Evolutionary conservation across 306 rosid species (phyloP), one percentile per base, ranked within the genome.

Genomic region (Trifolium fragiferum): DNA sequence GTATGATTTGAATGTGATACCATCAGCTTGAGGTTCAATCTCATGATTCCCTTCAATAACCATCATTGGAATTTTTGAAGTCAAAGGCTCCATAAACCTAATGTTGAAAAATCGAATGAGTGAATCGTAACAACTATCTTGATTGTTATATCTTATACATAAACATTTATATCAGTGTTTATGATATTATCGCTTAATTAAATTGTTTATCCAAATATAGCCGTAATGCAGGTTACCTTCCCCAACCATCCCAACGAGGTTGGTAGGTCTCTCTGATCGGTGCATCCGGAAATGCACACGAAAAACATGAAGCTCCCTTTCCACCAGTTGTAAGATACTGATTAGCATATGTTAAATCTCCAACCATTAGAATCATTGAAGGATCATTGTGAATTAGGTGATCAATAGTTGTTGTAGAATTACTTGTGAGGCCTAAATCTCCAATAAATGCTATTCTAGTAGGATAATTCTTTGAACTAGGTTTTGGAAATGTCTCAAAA

Each of bases 231-330:
- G 60, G 19, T 86, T 85, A 93, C 98, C 98, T 91, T 85, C 98
- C 96, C 98, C 98, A 91, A 2, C 89, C 98, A 73, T 93, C 98
- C 97, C 98, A 93, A 32, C 97, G 92, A n/a, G 98, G 97, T 76
- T 93, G 98, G 78, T 82, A 91, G 0, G 93, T 82, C 86, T 93
- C 98, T 76, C 98, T 87, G 16, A 89, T 88, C 7, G 98, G 97
- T 23, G 93, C 93, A 78, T 89, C 86, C 1, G 97, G 98, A 84
- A 93, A 93, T 67, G 91, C 81, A 72, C 98, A 87, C 21, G 92
- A 82, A 84, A 59, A 93, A 79, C 98, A 89, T 5, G 92, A n/a
- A 78, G 68, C 97, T 76, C 96, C 97, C 82, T 91, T 91, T 27
- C 98, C 97, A 55, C 98, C 98, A 0, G 93, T 93, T 10, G 97